Conservation (phyloP, 1,284 basidiomycete genomes). For the Coniophora puteana region DNA sequence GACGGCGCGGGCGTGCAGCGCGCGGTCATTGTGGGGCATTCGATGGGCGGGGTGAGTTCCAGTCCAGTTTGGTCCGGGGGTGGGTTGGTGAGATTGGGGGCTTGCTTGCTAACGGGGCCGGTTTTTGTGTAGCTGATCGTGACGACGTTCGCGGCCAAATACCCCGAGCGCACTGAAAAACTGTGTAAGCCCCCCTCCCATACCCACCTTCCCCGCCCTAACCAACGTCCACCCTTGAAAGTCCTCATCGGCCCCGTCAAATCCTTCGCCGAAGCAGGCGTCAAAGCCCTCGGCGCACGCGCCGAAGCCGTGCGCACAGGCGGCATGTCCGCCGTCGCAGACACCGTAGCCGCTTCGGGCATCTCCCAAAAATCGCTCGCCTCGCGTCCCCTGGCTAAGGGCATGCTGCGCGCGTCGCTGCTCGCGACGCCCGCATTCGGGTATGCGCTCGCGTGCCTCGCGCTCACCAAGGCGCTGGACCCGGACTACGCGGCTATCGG, state of each 20-base stretch:
- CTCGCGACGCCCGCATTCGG: neutral
- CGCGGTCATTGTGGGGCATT: conserved; percentile 3
- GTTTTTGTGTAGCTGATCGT: conserved; percentile 1
- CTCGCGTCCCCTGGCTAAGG: conserved; percentile 7
- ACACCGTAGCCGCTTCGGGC: conserved; percentile 2
- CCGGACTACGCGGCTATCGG: conserved; percentile 8
- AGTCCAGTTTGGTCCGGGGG: neutral
- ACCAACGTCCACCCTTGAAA: neutral
- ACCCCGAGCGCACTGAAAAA: conserved; percentile 1
- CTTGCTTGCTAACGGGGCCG: neutral
- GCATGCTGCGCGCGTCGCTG: conserved; percentile 3
- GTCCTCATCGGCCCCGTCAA: conserved; percentile 6
- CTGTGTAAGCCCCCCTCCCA: neutral
- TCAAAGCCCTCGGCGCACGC: conserved; percentile 2
- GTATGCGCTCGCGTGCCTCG: conserved; percentile 6
- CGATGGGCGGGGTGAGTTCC: conserved; percentile 3
- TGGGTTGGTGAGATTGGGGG: too few species aligned
- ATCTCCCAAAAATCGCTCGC: conserved; percentile 4
- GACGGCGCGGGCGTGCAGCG: conserved; percentile 2
- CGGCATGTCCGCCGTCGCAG: conserved; percentile 11
- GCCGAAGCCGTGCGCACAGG: conserved; percentile 3
- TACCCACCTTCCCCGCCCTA: too few species aligned
- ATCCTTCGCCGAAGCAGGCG: conserved; percentile 1
- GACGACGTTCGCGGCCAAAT: conserved; percentile 3
- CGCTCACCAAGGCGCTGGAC: conserved; percentile 4